Conservation (phyloP, 768 basidiomycete genomes). For the Xanthoconium stramineum region DNA sequence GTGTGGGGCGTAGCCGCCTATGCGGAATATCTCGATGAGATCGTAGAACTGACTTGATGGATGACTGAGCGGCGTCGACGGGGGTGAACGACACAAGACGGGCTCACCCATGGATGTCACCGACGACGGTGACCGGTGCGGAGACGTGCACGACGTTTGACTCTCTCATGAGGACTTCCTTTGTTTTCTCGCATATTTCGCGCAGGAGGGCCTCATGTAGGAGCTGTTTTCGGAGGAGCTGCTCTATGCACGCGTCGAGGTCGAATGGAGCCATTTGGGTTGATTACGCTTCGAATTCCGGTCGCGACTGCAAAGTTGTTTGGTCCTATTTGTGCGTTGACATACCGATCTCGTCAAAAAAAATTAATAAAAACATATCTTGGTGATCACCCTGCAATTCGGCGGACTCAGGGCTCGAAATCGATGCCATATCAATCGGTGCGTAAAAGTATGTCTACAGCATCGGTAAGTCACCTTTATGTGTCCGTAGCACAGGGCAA, state of each 20-base stretch:
- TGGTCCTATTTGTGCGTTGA: conserved; percentile 15
- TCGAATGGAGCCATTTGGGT: conserved; percentile 63
- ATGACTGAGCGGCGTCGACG: conserved; percentile 34
- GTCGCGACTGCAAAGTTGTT: conserved; percentile 14
- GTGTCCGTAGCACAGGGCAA: conserved; percentile 13
- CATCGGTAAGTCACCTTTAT: conserved; percentile 11
- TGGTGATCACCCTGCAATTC: conserved; percentile 1
- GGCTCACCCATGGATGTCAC: conserved; percentile 97
- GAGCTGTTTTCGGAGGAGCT: conserved; percentile 87
- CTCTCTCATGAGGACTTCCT: conserved; percentile 98
- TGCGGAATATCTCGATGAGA: conserved; percentile 97
- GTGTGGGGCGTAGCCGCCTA: conserved; percentile 94
- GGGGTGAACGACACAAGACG: conserved; percentile 9
- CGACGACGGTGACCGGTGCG: conserved; percentile 96
- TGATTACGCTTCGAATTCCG: conserved; percentile 2
- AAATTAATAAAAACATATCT: conserved; percentile 7
- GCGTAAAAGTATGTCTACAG: conserved; percentile 15
- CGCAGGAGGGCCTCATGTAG: conserved; percentile 91
- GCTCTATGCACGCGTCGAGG: conserved; percentile 93
- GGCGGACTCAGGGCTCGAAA: conserved; percentile 13
- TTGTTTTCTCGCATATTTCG: conserved; percentile 99
- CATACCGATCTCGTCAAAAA: conserved; percentile 12
- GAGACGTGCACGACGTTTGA: conserved; percentile 97
- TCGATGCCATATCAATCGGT: conserved; percentile 5
- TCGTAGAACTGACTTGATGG: conserved; percentile 94